Evolutionary conservation across 306 rosid genomes (phyloP).

Genomic region (Vicia sativa): DNA sequence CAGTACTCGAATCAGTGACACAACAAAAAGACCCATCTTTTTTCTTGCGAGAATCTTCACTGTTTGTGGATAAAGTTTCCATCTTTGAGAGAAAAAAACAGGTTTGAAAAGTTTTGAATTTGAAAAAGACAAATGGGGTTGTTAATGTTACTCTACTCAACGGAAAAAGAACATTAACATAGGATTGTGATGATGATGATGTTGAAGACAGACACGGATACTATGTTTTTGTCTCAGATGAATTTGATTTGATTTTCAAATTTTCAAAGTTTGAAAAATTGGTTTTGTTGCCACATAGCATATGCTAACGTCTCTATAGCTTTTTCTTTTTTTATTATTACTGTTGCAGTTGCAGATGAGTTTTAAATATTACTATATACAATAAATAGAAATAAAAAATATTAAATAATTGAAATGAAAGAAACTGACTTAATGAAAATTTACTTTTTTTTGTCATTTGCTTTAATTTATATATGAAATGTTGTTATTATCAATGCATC

Average conservation of each 20-base stretch:
- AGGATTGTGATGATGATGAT: conserved; percentile 24
- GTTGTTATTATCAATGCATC: background rate
- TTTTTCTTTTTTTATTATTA: background rate
- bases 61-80: conserved; percentile 57
- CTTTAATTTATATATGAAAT: background rate
- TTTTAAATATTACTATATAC: too few species aligned
- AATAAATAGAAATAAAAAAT: background rate
- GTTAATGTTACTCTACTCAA: conserved; percentile 38
- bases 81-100: conserved; percentile 46
- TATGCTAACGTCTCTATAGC: conserved; percentile 14
- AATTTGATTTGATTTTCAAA: conserved; percentile 3
- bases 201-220: background rate
- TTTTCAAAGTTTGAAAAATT: conserved; percentile 11
- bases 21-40: conserved; percentile 46
- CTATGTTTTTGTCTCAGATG: background rate
- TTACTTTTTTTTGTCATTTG: background rate
- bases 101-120: conserved; percentile 33
- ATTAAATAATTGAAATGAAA: too few species aligned
- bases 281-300: background rate
- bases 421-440: too few species aligned
- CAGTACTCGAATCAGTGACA: conserved; percentile 61
- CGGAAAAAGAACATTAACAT: conserved; percentile 42
- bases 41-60: conserved; percentile 43
- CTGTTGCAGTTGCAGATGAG: background rate
- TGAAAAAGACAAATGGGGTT: conserved; percentile 48